phyloP scores from a whole-genome alignment of 192 early-diverging fungal genomes.

The Bifiguratus adelaidae region DNA sequence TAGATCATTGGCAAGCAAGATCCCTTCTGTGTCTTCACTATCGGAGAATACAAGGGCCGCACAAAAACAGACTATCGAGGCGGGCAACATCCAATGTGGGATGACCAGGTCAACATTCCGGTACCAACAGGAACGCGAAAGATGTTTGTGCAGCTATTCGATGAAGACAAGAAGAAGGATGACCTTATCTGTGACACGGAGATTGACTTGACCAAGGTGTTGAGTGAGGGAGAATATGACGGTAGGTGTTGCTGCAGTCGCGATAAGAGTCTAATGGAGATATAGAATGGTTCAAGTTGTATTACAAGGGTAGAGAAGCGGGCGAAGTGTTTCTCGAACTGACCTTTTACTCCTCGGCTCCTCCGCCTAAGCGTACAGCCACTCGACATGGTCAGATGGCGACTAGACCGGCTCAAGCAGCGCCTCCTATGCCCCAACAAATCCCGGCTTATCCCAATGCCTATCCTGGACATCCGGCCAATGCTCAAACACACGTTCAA shows the following conservation, averaged over 20 bases:
- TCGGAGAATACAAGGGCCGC: slow-evolving; percentile 29
- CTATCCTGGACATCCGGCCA: too few relatives aligned
- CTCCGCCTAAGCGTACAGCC: too few relatives aligned
- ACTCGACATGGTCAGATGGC: too few relatives aligned
- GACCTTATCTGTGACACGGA: slow-evolving; percentile 39
- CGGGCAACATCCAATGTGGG: slow-evolving; percentile 44
- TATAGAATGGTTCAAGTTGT: slow-evolving; percentile 37
- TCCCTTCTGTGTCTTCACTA: slow-evolving; percentile 35
- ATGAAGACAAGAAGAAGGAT: slow-evolving; percentile 41
- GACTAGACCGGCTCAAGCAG: too few relatives aligned
- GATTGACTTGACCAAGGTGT: slow-evolving; percentile 32
- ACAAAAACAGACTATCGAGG: slow-evolving; percentile 38
- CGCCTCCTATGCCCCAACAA: too few relatives aligned
- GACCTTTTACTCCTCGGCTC: too few relatives aligned
- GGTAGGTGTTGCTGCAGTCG: too few relatives aligned
- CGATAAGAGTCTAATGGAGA: too few relatives aligned
- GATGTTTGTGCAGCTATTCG: slow-evolving; percentile 29
- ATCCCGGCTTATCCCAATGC: too few relatives aligned
- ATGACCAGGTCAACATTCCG: slow-evolving; percentile 37
- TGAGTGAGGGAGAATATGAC: slow-evolving; percentile 41
- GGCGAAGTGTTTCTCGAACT: slow-evolving; percentile 41
- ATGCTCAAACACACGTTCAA: too few relatives aligned
- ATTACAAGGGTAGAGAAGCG: slow-evolving; percentile 23
- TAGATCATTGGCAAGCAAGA: slow-evolving; percentile 41
- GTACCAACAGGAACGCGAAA: slow-evolving; percentile 31